phyloP scores from a whole-genome alignment of 257 asterid species.

The Solanum pennellii region DNA sequence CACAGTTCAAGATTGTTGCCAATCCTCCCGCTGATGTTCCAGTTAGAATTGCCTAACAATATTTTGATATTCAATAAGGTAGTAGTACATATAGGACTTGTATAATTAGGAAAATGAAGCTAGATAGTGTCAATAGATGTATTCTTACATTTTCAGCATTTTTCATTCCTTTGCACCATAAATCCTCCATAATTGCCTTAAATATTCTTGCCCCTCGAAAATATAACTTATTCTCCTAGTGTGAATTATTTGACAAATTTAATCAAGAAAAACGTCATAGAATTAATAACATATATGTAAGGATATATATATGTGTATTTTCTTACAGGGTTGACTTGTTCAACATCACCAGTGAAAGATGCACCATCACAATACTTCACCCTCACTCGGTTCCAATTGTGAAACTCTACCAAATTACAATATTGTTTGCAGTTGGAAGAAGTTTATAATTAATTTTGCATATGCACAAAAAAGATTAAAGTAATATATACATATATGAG shows the following conservation, averaged over 20 bases:
- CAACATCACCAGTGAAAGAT: slow-evolving; percentile 72
- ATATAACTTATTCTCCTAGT: slow-evolving; percentile 18
- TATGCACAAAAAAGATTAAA: background rate
- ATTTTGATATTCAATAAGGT: background rate
- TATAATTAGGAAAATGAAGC: background rate
- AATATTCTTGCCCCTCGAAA: slow-evolving; percentile 24
- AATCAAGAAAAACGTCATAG: background rate
- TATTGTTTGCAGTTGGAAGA: background rate
- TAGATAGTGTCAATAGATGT: background rate
- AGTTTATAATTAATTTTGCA: background rate
- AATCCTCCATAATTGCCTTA: background rate
- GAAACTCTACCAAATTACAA: slow-evolving; percentile 33
- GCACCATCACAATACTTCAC: slow-evolving; percentile 84
- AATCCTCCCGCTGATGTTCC: slow-evolving; percentile 95
- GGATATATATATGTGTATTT: background rate
- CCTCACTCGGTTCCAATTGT: slow-evolving; percentile 65
- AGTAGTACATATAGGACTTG: background rate
- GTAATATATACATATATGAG: background rate
- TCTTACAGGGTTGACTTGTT: slow-evolving; percentile 66
- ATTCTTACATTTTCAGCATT: slow-evolving; percentile 22
- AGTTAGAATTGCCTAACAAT: slow-evolving; percentile 50
- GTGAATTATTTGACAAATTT: background rate
- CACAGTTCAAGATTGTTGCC: slow-evolving; percentile 61
- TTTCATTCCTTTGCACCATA: slow-evolving; percentile 26
- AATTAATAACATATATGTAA: background rate